These are phyloP conservation scores for Wickerhamomyces bisporus DNA, from an alignment of 805 yeast species.

Conservation along the genomic window DNA sequence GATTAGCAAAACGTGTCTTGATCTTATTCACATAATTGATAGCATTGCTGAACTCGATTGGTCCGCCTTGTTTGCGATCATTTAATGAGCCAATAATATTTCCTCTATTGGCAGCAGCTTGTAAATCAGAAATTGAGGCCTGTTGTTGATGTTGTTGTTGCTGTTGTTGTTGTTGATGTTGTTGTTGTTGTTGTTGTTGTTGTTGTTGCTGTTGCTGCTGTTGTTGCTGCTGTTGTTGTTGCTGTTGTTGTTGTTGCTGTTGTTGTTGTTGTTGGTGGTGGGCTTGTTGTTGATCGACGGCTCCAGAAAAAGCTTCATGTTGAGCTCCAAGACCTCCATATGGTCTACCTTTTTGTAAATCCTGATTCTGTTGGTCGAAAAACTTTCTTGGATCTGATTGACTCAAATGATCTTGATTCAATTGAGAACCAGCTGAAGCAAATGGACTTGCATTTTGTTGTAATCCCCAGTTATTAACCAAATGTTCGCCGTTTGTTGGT, in stretches of 20 bases:
- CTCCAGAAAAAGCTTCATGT: neutral
- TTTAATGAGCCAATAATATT: neutral
- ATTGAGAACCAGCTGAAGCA: slow-evolving; percentile 2
- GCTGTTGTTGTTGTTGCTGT: slow-evolving; percentile 21
- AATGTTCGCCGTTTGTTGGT: slow-evolving; percentile 2
- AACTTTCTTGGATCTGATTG: neutral
- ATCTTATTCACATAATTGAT: slow-evolving; percentile 94
- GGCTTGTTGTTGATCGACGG: slow-evolving; percentile 8
- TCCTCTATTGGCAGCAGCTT: slow-evolving; percentile 33
- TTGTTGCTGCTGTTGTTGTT: slow-evolving; percentile 10
- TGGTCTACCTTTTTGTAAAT: neutral
- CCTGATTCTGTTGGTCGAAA: neutral
- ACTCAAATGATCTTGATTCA: neutral
- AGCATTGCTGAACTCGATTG: slow-evolving; percentile 96
- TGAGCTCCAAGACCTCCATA: neutral
- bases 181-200: slow-evolving; percentile 14
- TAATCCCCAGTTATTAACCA: slow-evolving; percentile 1
- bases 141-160: slow-evolving; percentile 12
- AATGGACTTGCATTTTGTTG: neutral
- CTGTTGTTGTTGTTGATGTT: slow-evolving; percentile 12
- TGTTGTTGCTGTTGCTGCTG: slow-evolving; percentile 24
- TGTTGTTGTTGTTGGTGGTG: slow-evolving; percentile 19
- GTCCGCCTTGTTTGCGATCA: slow-evolving; percentile 38
- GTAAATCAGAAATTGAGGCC: slow-evolving; percentile 28
- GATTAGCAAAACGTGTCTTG: slow-evolving; percentile 86